phyloP scores from a whole-genome alignment of 208 protist species.

The Naegleria fowleri region DNA sequence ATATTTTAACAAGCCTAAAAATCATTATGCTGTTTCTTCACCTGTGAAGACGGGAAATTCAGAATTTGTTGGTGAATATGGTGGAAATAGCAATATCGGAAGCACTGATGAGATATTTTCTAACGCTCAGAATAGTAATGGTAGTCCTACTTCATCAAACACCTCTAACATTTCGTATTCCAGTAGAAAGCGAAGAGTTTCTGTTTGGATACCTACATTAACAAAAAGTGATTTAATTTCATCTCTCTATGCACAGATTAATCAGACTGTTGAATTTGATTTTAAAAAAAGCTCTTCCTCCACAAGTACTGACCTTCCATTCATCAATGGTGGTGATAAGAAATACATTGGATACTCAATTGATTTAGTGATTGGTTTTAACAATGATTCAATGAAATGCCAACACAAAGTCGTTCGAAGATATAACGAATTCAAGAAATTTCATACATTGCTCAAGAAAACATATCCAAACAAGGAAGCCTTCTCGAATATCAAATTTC shows the following conservation, averaged over 20 bases:
- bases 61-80: not conserved
- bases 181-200: not conserved
- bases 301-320: not conserved
- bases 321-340: not conserved
- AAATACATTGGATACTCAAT: not conserved
- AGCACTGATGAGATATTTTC: not conserved
- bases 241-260: not conserved
- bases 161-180: not conserved
- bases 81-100: not conserved
- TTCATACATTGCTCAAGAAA: not conserved
- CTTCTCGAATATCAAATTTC: not conserved
- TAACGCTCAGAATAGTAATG: too few species aligned
- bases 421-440: conserved; percentile 21
- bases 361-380: not conserved
- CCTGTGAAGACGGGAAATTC: not conserved
- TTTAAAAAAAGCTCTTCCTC: not conserved
- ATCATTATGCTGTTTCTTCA: not conserved
- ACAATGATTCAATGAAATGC: not conserved
- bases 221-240: not conserved
- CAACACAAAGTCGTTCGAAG: not conserved
- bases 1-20: not conserved
- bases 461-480: not conserved
- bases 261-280: conserved; percentile 4
- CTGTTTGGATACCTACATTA: not conserved
- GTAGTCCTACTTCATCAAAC: not conserved